Evolutionary conservation across 208 protist species (phyloP), one percentile per base, ranked within the genome.

Genomic region (Leishmania turanica): DNA sequence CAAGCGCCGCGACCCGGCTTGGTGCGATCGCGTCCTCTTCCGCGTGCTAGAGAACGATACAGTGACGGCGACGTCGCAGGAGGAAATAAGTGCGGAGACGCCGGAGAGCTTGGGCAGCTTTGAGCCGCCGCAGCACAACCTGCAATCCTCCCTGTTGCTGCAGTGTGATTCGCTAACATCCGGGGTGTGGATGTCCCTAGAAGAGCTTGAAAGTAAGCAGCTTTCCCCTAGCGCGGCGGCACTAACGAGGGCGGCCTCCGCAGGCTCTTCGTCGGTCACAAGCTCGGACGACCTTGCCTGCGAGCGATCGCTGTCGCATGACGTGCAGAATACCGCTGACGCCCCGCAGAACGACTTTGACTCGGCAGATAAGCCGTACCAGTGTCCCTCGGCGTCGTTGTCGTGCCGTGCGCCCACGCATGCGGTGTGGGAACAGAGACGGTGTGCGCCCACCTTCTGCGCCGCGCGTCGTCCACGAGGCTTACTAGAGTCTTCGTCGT

Each of bases 1-100:
- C 15, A 97, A 96, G 80, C 81, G 85, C 72, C 87, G 96, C 42
- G 94, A 96, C 79, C 96, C 96, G 1, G 91, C 95, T 37, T 98
- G 95, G 95, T 97, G 93, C 54, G 96, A 98, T 75, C 90, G 96
- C 51, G 88, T 98, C 34, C 86, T 98, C 19, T 98, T 96, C 66
- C 92, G 94, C 47, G 86, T 94, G 1, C 47, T 89, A 49, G 77
- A 66, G 53, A 75, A 17, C 54, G 60, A 65, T n/a, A 24, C 75
- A 54, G 45, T 24, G 19, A 37, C 40, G 1, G 37, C 8, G 37
- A 9, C 74, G 42, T 47, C 40, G 40, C 21, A 27, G 56, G 37
- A 51, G 31, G 74, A 66, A 64, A 31, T 9, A 6, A 37, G 56
- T 64, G 40, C 37, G 17, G 74, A 65, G 51, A 7, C 11, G 19